Evolutionary conservation across 495 filamentous ascomycete genomes (phyloP), one percentile per base, ranked within the genome.

Genomic region (Penicillium daleae): DNA sequence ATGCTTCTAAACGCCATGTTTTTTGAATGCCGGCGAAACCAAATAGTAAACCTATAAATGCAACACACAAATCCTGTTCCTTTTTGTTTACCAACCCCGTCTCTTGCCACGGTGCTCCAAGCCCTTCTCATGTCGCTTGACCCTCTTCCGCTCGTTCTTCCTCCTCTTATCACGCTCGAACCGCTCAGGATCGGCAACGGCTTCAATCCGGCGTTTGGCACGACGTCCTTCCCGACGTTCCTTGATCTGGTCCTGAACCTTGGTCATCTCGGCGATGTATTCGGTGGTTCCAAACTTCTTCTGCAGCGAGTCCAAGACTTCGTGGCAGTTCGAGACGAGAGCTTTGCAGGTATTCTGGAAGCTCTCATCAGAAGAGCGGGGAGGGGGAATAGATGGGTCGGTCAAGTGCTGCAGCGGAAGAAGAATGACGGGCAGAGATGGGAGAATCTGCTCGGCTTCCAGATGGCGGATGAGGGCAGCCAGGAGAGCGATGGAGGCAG

Each of bases 101-200:
- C 94, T 87, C 73, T 80, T 78, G 54, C 87, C 87, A 71, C 87
- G 85, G 74, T 89, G 83, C 74, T 89, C 87, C 66, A 74, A 68
- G 0, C 89, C 87, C 75, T 83, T 91, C 75, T 90, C 91, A 78
- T 90, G 94, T 71, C 90, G 85, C 78, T 86, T 88, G 65, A 86
- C 89, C 74, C 87, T 92, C 83, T 94, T 93, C 78, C 87, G 88
- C 67, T 93, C 93, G 60, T 89, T 87, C 78, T 90, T 94, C 76
- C 87, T 90, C 76, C 84, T 86, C 87, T 98, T 99, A 66, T 89
- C 86, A 68, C 81, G 81, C 12, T 87, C 91, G 60, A 84, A 84
- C 66, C 81, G 87, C 80, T 97, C 92, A 10, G 95, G 94, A 61
- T 89, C 85, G 29, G 81, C 83, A 21, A 99, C 88, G 29, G 90